phyloP scores from a whole-genome alignment of 129 eudicot species.

The sunflower (Helianthus annuus) region HanXRQr2.0-SUNRISE NC_035444.2:13884713-13885212 shows the following conservation, averaged over 20 bases:
- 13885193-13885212: no score
- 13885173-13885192: no score
- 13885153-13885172: no score
- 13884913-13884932: neutral
- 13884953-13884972: neutral
- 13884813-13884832: neutral
- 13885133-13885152: no score
- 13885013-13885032: neutral
- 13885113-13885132: no score
- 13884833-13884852: constrained; percentile 10
- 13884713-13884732: no score
- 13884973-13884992: neutral
- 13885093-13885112: neutral
- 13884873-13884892: neutral
- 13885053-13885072: neutral
- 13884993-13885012: no score
- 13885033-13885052: neutral
- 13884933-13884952: neutral
- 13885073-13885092: neutral
- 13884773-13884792: constrained; percentile 1
- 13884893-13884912: neutral
- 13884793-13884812: neutral
- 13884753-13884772: neutral
- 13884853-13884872: neutral
- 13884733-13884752: neutral